Base-by-base conservation (phyloP, 306 rosid genomes). In the Dalbergia cultrata region DNA sequence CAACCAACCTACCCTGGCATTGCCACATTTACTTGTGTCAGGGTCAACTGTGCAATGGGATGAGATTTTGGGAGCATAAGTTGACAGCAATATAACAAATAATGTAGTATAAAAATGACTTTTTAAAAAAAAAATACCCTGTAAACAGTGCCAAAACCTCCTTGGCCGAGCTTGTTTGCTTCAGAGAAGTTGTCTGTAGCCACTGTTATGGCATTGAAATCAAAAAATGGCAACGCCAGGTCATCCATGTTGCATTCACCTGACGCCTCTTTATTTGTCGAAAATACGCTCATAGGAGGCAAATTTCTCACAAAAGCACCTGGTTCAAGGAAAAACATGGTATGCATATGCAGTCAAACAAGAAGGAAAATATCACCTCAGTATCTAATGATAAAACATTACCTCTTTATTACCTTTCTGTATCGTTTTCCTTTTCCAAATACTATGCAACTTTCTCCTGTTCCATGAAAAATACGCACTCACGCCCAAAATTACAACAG, bases 101-200 rank as follows among this genome's bases (percentile, higher is more conserved):
- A 56, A 2, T n/a, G 1, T 12, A 49, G 16, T 13, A 45, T 8
- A 12, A 49, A 44, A 44, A 8, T 8, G 41, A 26, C 11, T 39
- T n/a, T 13, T n/a, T n/a, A n/a, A 9, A 10, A 47, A 7, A 47
- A 67, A 22, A 13, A 13, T 83, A 86, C 89, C 83, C 43, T 80
- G 54, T 86, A 86, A 75, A 86, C 89, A 52, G 58, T 41, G 43
- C 89, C 89, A 80, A 86, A 86, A 16, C 89, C 89, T 39, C 89
- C 89, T 76, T 86, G 70, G 66, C 89, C 87, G 16, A 86, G 89
- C 37, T 76, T 80, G 60, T 86, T 86, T 65, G 57, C 77, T 6
- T 71, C 74, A 59, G 89, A 86, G 75, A 86, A 86, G 57, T 61
- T 59, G 65, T 72, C 17, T 70, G 89, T 86, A 5, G 89, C 87